Evolutionary conservation across 192 early-diverging fungal genomes (phyloP).

Genomic region (Lobosporangium transversale): DNA sequence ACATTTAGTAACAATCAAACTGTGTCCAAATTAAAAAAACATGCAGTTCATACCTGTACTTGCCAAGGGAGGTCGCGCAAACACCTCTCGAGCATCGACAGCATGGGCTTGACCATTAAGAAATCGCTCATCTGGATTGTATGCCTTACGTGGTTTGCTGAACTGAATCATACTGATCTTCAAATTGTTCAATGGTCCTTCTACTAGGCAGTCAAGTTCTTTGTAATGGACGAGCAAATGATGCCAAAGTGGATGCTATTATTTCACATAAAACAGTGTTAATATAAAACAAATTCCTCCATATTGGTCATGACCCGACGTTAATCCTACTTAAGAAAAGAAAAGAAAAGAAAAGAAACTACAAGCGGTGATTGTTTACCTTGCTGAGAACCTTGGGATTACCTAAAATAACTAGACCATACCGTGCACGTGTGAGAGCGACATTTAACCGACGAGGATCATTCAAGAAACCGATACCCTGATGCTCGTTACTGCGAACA

Average conservation of each 20-base stretch:
- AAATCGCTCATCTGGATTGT: constrained; percentile 66
- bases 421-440: constrained; percentile 90
- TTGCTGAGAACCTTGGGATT: constrained; percentile 94
- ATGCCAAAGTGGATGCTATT: constrained; percentile 94
- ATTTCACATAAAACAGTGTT: too few species aligned
- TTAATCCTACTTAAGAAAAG: too few species aligned
- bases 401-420: constrained; percentile 92
- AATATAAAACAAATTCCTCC: background rate
- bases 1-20: background rate
- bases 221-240: constrained; percentile 95
- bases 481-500: constrained; percentile 97
- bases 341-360: background rate
- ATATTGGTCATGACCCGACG: too few species aligned
- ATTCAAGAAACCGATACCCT: constrained; percentile 93
- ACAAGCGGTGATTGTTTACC: constrained; percentile 26
- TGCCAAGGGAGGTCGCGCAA: constrained; percentile 63
- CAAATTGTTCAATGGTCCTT: constrained; percentile 90
- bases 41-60: constrained; percentile 49
- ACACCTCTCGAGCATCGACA: constrained; percentile 67
- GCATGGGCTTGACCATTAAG: constrained; percentile 67
- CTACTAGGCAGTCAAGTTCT: constrained; percentile 87
- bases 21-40: background rate
- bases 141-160: constrained; percentile 70
- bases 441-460: constrained; percentile 94
- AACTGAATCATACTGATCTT: constrained; percentile 93